Percentiles rank a stretch among this genome's conserved stretches.
Conservation (phyloP, 2,329 filamentous ascomycete species). For the Ceratocystiopsis minuta region DNA sequence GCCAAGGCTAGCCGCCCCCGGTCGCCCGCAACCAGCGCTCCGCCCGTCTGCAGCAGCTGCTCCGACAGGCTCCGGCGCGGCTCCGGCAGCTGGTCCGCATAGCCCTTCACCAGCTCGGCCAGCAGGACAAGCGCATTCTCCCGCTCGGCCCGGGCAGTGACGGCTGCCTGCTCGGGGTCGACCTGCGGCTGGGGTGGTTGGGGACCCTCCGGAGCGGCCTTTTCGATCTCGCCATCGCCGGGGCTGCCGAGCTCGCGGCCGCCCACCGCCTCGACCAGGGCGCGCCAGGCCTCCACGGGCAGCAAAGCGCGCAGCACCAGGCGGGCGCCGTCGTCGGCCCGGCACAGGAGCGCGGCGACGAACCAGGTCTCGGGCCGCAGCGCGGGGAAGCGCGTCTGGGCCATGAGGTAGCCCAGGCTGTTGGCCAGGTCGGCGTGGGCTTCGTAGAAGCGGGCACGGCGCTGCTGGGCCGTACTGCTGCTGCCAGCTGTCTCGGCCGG, state of each 20-base stretch:
- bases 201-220: constrained; percentile 17
- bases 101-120: constrained; percentile 32
- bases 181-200: constrained; percentile 19
- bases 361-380: constrained; percentile 45
- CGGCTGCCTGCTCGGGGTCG: constrained; percentile 23
- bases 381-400: constrained; percentile 38
- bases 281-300: constrained; percentile 23
- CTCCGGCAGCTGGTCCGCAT: constrained; percentile 21
- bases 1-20: neutral
- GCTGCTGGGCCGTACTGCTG: neutral
- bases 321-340: constrained; percentile 29
- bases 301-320: constrained; percentile 26
- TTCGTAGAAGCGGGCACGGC: constrained; percentile 25
- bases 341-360: constrained; percentile 40
- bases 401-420: constrained; percentile 32
- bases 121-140: constrained; percentile 45
- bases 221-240: neutral
- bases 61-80: constrained; percentile 24
- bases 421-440: constrained; percentile 22
- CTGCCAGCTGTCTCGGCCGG: too few species aligned
- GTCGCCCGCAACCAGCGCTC: constrained; percentile 21
- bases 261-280: constrained; percentile 23
- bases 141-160: constrained; percentile 33
- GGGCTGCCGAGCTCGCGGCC: neutral
- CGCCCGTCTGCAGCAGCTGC: constrained; percentile 31